Evolutionary conservation across 176 grass and related monocot genomes (phyloP).

Genomic region (Oryza officinalis): DNA sequence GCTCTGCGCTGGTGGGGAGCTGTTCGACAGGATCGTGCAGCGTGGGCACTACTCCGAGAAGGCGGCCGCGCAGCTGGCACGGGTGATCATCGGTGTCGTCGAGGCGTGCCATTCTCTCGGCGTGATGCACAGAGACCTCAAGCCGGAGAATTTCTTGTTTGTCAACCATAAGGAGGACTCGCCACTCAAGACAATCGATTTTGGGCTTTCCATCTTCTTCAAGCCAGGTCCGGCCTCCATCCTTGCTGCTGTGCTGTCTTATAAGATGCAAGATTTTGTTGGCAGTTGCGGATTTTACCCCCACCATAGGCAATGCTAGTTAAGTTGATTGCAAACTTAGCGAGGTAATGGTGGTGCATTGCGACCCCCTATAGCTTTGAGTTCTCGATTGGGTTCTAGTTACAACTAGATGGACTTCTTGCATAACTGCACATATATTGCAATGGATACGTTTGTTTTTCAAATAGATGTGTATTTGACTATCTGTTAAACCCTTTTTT

Average conservation of each 20-base stretch:
- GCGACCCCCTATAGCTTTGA: neutral
- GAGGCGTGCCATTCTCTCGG: constrained; percentile 52
- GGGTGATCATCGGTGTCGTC: constrained; percentile 50
- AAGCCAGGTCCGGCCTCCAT: constrained; percentile 40
- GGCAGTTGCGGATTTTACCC: neutral
- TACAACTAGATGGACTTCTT: neutral
- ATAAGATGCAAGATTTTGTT: neutral
- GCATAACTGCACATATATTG: neutral
- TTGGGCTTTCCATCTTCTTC: constrained; percentile 60
- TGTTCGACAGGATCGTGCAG: constrained; percentile 67
- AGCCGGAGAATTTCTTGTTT: constrained; percentile 62
- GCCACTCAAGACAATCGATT: constrained; percentile 47
- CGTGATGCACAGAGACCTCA: constrained; percentile 60
- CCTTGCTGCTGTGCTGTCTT: neutral
- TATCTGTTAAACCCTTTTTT: neutral
- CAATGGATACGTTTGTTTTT: neutral
- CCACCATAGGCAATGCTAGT: neutral
- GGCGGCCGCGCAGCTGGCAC: constrained; percentile 39
- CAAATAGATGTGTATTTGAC: neutral
- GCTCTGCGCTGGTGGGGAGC: constrained; percentile 81
- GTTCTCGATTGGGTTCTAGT: neutral
- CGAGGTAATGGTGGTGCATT: neutral
- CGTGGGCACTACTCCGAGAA: constrained; percentile 57
- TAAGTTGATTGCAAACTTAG: neutral
- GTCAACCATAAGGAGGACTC: constrained; percentile 46